phyloP scores from a whole-genome alignment of 2,329 filamentous ascomycete genomes.

The Sclerotinia glacialis region DNA sequence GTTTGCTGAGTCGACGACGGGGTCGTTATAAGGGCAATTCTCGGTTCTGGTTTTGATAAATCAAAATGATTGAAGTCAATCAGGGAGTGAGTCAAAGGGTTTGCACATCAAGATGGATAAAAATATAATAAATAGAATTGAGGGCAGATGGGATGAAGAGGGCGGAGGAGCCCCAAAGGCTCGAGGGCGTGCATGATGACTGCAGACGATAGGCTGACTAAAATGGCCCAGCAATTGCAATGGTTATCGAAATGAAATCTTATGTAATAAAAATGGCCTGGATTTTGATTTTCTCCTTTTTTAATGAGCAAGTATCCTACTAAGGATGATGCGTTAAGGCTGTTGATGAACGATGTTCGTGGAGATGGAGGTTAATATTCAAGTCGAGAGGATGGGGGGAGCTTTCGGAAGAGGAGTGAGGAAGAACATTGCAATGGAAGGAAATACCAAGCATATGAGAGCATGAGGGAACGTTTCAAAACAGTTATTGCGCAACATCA shows the following conservation, averaged over 20 bases:
- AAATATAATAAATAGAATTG: neutral
- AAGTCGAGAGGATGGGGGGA: neutral
- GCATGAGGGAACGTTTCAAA: neutral
- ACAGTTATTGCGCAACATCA: neutral
- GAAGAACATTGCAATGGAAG: neutral
- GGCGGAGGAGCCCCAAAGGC: neutral
- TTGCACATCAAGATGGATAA: neutral
- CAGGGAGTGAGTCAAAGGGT: neutral
- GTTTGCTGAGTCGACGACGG: neutral
- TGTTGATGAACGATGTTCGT: neutral
- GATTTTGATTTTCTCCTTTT: no score
- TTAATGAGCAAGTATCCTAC: no score
- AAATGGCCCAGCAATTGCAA: neutral
- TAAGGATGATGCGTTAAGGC: neutral
- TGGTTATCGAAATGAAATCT: neutral
- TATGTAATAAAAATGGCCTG: neutral
- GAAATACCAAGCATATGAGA: neutral
- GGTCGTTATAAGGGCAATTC: neutral
- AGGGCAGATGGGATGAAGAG: neutral
- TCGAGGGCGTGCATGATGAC: conserved; percentile 11
- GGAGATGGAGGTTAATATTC: neutral
- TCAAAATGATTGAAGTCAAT: neutral
- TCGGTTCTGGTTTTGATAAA: no score
- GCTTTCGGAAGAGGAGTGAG: neutral
- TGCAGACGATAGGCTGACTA: neutral